Evolutionary conservation across 495 filamentous ascomycete species (phyloP).

Genomic region (Arthonia radiata): DNA sequence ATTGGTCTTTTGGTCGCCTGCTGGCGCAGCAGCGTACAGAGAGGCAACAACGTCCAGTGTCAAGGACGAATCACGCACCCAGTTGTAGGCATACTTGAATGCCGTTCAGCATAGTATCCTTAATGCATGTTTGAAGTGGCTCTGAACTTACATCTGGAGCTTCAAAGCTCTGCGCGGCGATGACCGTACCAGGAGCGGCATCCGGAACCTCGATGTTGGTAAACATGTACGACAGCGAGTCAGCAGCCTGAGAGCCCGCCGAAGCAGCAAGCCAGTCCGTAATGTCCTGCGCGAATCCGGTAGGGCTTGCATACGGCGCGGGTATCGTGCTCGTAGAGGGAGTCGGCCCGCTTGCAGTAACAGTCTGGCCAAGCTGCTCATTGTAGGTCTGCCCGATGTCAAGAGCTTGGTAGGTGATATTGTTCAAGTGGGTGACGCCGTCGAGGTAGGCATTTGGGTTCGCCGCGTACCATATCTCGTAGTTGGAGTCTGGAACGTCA

Average conservation of each 20-base stretch:
- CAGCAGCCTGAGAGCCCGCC: constrained; percentile 4
- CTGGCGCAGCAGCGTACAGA: constrained; percentile 7
- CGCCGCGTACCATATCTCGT: constrained; percentile 5
- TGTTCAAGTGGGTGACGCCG: constrained; percentile 7
- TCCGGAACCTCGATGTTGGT: constrained; percentile 7
- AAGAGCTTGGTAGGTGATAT: constrained; percentile 7
- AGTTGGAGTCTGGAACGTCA: constrained; percentile 4
- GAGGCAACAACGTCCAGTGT: constrained; percentile 8
- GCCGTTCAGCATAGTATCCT: too few relatives aligned
- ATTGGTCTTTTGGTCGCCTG: constrained; percentile 1
- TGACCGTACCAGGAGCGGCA: constrained; percentile 6
- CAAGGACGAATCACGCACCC: constrained; percentile 6
- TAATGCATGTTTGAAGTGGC: too few relatives aligned
- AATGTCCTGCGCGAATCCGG: constrained; percentile 7
- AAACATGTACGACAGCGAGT: constrained; percentile 5
- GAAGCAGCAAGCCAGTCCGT: constrained; percentile 4
- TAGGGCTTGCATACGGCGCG: constrained; percentile 7
- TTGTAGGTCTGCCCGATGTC: constrained; percentile 8
- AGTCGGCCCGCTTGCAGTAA: constrained; percentile 4
- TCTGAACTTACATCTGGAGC: too few relatives aligned
- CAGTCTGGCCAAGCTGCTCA: constrained; percentile 3
- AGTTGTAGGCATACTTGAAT: constrained; percentile 1
- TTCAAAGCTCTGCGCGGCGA: constrained; percentile 6
- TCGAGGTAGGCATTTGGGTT: constrained; percentile 6
- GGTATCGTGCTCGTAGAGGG: constrained; percentile 3